Evolutionary conservation across 345 rosid genomes (phyloP).

Genomic region (Linum tenue): DNA sequence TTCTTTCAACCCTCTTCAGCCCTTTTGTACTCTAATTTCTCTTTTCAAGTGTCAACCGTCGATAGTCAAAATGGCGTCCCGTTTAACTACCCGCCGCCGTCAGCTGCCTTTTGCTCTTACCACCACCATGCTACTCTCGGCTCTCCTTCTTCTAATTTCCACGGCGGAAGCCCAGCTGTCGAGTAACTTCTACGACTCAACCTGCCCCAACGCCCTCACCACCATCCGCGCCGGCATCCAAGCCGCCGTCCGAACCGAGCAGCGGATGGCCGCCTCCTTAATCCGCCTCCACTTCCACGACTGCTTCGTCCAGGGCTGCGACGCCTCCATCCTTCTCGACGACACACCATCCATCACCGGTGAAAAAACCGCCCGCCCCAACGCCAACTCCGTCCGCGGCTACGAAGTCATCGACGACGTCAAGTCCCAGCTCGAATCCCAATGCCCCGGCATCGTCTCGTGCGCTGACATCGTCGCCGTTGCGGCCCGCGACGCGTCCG

Average conservation of each 20-base stretch:
- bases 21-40: too few species aligned
- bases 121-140: too few species aligned
- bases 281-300: too few species aligned
- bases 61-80: too few species aligned
- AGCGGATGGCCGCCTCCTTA: constrained; percentile 50
- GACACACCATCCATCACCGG: constrained; percentile 6
- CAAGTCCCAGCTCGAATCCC: not conserved
- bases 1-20: too few species aligned
- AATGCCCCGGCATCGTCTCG: constrained; percentile 8
- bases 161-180: constrained; percentile 35
- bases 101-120: too few species aligned
- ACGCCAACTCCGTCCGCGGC: not conserved
- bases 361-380: not conserved
- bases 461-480: constrained; percentile 11
- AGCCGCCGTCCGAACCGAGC: constrained; percentile 23
- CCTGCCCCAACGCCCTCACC: constrained; percentile 36
- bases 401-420: not conserved
- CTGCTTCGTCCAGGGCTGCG: constrained; percentile 29
- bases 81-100: too few species aligned
- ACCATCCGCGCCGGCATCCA: constrained; percentile 32
- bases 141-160: not conserved
- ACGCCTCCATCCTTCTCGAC: constrained; percentile 9
- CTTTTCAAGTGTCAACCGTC: too few species aligned
- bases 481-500: not conserved
- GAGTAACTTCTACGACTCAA: constrained; percentile 35